A percentile compares a stretch with the other conserved stretches of the same genome.
Conservation (phyloP, 805 yeast genomes). For the Peterozyma toletana region DNA sequence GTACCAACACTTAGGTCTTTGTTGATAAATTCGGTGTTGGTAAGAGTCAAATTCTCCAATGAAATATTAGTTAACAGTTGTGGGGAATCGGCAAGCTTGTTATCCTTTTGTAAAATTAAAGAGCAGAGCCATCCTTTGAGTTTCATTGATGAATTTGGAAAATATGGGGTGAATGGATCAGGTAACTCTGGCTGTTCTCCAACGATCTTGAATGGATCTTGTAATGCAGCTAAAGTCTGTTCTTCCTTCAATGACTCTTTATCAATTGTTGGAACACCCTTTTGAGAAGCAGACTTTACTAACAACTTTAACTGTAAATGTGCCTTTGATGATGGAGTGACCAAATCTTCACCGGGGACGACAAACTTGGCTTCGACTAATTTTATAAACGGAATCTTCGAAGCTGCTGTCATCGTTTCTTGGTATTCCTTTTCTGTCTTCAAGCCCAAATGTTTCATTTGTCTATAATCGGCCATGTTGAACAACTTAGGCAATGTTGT, state of each 20-base stretch:
- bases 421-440: conserved; percentile 37
- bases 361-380: conserved; percentile 64
- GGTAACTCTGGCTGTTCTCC: conserved; percentile 67
- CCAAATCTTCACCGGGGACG: conserved; percentile 78
- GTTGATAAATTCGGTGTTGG: conserved; percentile 40
- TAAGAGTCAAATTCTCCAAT: conserved; percentile 44
- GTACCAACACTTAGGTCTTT: conserved; percentile 53
- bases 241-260: conserved; percentile 42
- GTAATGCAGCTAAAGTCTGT: conserved; percentile 57
- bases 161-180: conserved; percentile 62
- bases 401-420: conserved; percentile 47
- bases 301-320: conserved; percentile 72
- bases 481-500: conserved; percentile 65
- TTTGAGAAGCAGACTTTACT: conserved; percentile 66
- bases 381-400: conserved; percentile 60
- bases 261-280: conserved; percentile 41
- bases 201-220: conserved; percentile 64
- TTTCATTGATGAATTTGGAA: conserved; percentile 39
- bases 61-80: conserved; percentile 43
- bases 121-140: conserved; percentile 57
- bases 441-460: conserved; percentile 46
- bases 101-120: conserved; percentile 68
- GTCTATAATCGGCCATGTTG: conserved; percentile 48
- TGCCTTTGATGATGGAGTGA: conserved; percentile 66
- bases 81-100: conserved; percentile 69